Evolutionary conservation across 2,329 filamentous ascomycete species (phyloP), one percentile per base, ranked within the genome.

Genomic region (Penicillium decumbens): DNA sequence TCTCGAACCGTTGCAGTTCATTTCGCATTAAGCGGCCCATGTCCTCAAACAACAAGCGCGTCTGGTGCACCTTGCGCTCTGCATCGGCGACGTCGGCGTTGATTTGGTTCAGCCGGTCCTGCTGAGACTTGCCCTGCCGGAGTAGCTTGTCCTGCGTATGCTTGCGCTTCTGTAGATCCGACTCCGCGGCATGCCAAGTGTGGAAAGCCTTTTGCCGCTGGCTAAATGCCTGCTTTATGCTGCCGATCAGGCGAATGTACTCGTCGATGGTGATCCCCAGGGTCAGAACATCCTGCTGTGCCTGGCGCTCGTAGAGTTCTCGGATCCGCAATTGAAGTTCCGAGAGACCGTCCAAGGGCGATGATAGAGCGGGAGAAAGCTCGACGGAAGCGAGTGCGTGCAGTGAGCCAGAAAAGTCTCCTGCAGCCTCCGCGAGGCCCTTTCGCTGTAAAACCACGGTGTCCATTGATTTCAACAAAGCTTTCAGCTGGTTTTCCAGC

Each of bases 241-340:
- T 95, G 28, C 90, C 89, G 61, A 98, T 97, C 38, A 98, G 75
- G 4, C 93, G 89, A 60, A 98, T 95, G 72, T 98, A 98, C 72
- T 98, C 93, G 58, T 98, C 93, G 55, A 98, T 91, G 38, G 95
- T 95, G 65, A 97, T 97, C 32, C 93, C 93, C 57, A 98, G 84
- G 0, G 93, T 98, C 44, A 98, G 79, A 28, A 97, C 86, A 66
- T 98, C 93, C 69, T 98, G 93, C 72, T 96, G 90, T 9, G 93
- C 93, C 71, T 98, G 93, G 20, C 93, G 87, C 61, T 96, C 90
- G 67, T 98, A 97, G 1, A 98, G 82, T 64, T 98, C 93, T 51
- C 87, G 84, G 59, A 98, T 95, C 32, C 92, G 91, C 53, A 95
- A 79, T 70, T 98, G 93, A 2, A 98, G 80, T 61, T 96, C 91